Base-by-base conservation (phyloP, 2,329 filamentous ascomycete genomes). In the Stachybotrys elegans region DNA sequence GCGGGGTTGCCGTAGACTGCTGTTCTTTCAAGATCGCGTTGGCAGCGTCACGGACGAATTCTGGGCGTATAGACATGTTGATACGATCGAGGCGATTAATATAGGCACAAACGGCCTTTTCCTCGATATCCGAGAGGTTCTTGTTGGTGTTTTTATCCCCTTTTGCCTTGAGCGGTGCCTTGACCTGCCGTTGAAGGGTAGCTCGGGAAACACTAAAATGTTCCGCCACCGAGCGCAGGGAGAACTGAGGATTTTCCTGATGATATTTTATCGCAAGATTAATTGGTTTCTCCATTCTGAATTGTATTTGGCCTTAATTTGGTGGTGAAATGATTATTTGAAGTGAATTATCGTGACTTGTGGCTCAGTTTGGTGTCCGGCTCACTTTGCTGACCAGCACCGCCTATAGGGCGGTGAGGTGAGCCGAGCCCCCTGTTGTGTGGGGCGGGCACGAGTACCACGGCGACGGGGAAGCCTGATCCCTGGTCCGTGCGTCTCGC, bases 361-460 rank as follows among this genome's bases (percentile, higher is more conserved):
- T 14, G 14, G 31, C 31, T n/a, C 31, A 34, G 19, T 16, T 16
- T 34, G 31, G 14, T 16, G 31, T 14, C 19, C 19, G 4, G 14
- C 14, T 17, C 31, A 34, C 8, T 12, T 34, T 34, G 31, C 19
- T 34, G 31, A 12, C 31, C 19, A 34, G 31, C 31, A 34, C 31
- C 31, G 31, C 31, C 31, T 34, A 34, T 14, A 17, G 31, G 14
- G 31, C 14, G n/a, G 31, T n/a, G n/a, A 9, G 31, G n/a, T 34
- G 2, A 16, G n/a, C n/a, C n/a, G 14, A 17, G 19, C 14, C 31
- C 19, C 4, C 20, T 12, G 22, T 43, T 22, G 42, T 34, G 31
- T 34, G 31, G 31, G 31, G 31, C 31, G 31, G 31, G 31, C 31
- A 34, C 31, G 31, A 34, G 31, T 34, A 34, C n/a, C n/a, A n/a